Conservation (phyloP, 2,329 filamentous ascomycete species). For the Ascochyta clinopodiicola region DNA sequence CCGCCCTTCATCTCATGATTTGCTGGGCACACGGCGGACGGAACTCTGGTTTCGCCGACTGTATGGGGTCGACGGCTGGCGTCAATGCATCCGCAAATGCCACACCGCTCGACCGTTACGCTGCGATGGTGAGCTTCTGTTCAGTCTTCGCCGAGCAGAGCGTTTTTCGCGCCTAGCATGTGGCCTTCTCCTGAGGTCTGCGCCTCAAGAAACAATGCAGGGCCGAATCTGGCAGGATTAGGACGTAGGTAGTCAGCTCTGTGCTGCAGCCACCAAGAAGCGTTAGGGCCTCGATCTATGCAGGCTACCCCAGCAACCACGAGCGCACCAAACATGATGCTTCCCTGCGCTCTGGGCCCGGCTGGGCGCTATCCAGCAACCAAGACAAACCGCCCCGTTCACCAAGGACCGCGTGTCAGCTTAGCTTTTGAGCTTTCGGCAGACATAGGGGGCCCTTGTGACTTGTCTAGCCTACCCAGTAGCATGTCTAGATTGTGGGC, state of each 20-base stretch:
- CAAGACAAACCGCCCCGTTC: slow-evolving; percentile 24
- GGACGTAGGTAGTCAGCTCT: slow-evolving; percentile 16
- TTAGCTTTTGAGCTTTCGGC: slow-evolving; percentile 34
- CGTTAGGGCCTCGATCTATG: slow-evolving; percentile 27
- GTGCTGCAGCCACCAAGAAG: slow-evolving; percentile 26
- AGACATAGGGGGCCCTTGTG: slow-evolving; percentile 34
- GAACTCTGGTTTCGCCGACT: slow-evolving; percentile 36
- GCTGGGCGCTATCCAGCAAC: slow-evolving; percentile 25
- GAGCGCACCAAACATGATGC: slow-evolving; percentile 18
- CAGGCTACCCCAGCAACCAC: slow-evolving; percentile 25
- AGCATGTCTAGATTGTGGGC: slow-evolving; percentile 32
- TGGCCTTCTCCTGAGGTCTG: slow-evolving; percentile 8
- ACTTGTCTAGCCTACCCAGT: slow-evolving; percentile 14
- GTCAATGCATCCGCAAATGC: slow-evolving; percentile 16
- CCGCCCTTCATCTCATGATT: slow-evolving; percentile 13
- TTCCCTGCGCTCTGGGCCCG: slow-evolving; percentile 26
- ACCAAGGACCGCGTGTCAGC: slow-evolving; percentile 39
- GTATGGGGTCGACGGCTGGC: slow-evolving; percentile 18
- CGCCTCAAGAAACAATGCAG: slow-evolving; percentile 17
- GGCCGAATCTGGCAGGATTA: slow-evolving; percentile 6
- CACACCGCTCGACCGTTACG: slow-evolving; percentile 14
- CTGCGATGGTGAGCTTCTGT: slow-evolving; percentile 3
- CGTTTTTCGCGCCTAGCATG: neutral
- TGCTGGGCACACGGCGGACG: slow-evolving; percentile 23
- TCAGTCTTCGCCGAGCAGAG: neutral